Percentiles rank a stretch among this genome's conserved stretches.
phyloP scores from a whole-genome alignment of 2,329 filamentous ascomycete genomes.

The Diaporthe australafricana region DNA sequence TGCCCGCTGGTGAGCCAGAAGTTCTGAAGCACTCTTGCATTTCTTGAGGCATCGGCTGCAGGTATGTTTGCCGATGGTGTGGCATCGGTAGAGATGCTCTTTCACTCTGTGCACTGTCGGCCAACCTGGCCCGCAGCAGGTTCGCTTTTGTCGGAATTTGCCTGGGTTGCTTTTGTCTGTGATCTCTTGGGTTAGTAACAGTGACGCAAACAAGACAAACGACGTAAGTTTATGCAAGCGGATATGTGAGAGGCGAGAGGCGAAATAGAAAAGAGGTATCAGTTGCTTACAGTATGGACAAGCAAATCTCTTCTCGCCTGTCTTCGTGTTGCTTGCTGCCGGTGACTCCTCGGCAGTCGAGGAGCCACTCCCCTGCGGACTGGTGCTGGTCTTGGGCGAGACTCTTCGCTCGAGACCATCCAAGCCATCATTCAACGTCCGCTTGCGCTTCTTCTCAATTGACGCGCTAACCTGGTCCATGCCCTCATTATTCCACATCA shows the following conservation, averaged over 20 bases:
- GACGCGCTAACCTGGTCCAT: not conserved
- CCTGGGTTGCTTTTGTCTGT: constrained; percentile 37
- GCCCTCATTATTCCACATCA: constrained; percentile 23
- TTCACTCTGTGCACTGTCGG: constrained; percentile 38
- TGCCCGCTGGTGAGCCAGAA: constrained; percentile 36
- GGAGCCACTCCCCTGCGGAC: constrained; percentile 23
- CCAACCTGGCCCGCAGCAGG: constrained; percentile 39
- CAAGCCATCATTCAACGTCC: constrained; percentile 21
- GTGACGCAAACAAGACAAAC: not conserved
- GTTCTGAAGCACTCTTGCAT: constrained; percentile 36
- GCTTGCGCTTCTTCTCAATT: constrained; percentile 34
- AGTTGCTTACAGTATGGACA: constrained; percentile 35
- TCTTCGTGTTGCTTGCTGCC: constrained; percentile 6
- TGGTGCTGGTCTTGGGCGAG: constrained; percentile 33
- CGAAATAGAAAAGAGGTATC: too few relatives aligned
- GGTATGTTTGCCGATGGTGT: constrained; percentile 39
- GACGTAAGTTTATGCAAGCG: too few relatives aligned
- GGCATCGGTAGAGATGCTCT: constrained; percentile 38
- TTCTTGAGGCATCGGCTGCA: constrained; percentile 36
- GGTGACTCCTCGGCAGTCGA: constrained; percentile 30
- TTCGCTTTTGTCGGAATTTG: constrained; percentile 37
- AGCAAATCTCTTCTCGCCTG: constrained; percentile 36
- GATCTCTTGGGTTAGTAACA: not conserved
- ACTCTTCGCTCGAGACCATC: constrained; percentile 28
- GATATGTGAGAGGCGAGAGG: too few relatives aligned